Evolutionary conservation across 1,284 basidiomycete species (phyloP), one percentile per base, ranked within the genome.

Genomic region (Meripilus lineatus): DNA sequence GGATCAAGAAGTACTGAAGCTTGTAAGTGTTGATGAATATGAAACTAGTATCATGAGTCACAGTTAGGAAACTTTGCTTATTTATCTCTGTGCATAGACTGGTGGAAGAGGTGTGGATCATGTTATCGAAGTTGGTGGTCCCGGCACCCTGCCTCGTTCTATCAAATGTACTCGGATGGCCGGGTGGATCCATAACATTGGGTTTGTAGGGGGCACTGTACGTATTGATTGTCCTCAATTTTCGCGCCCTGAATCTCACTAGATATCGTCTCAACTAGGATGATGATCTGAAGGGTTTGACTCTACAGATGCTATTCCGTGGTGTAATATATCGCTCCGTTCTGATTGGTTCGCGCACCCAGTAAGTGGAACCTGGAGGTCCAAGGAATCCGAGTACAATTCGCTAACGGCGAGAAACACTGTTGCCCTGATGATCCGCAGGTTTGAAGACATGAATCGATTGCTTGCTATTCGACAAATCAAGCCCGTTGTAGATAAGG

Each of bases 41-140:
- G n/a, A n/a, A n/a, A n/a, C n/a, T n/a, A n/a, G n/a, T n/a, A n/a
- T n/a, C n/a, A n/a, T n/a, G n/a, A n/a, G n/a, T n/a, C n/a, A n/a
- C n/a, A 10, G 7, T n/a, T 40, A 8, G 23, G 6, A 5, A 20
- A 10, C 15, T 18, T 40, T 28, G 11, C 5, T 40, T 18, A 8
- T 18, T 18, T 10, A 35, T 10, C 34, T 26, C 13, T 40, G n/a
- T n/a, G 13, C 6, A 11, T 18, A 55, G 32, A 64, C 59, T 44
- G 46, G 50, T 38, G 75, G 55, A 54, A 64, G 34, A 25, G 71
- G 71, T 17, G 69, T 66, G 5, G 64, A 73, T 45, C 62, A 66
- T 50, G 54, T 74, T 36, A 48, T 72, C 51, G 70, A 74, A 45
- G 51, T 54, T 36, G 70, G 71, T 23, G 69, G 71, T 3, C 42